These are phyloP conservation scores for Solanum commersonii DNA, from an alignment of 257 asterid species.

Conservation along the genomic window DNA sequence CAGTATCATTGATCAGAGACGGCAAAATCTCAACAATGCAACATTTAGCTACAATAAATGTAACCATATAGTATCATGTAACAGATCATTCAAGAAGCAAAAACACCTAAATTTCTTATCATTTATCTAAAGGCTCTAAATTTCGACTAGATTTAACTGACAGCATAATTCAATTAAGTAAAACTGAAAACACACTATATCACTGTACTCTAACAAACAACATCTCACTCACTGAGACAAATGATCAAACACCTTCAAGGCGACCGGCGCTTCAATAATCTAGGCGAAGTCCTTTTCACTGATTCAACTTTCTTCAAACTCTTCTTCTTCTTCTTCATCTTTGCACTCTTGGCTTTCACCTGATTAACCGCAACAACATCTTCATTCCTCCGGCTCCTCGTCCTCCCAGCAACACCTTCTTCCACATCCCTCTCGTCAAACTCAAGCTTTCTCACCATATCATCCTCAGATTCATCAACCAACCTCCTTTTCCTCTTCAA, in stretches of 20 bases:
- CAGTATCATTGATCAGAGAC: background rate
- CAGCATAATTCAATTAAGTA: background rate
- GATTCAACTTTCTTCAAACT: conserved; percentile 6
- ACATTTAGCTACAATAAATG: background rate
- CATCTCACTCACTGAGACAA: background rate
- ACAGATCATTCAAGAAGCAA: background rate
- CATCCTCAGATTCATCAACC: conserved; percentile 34
- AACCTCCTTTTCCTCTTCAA: conserved; percentile 55
- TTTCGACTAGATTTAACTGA: background rate
- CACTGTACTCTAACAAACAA: background rate
- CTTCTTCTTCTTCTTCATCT: background rate
- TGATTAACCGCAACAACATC: background rate
- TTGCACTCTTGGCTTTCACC: conserved; percentile 9
- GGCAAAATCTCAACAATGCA: background rate
- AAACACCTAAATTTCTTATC: background rate
- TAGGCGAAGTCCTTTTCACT: conserved; percentile 45
- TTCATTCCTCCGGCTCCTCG: conserved; percentile 8
- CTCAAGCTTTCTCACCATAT: conserved; percentile 52
- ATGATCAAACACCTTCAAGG: conserved; percentile 13
- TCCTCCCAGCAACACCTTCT: conserved; percentile 5
- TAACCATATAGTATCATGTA: background rate
- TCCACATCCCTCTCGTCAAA: conserved; percentile 30
- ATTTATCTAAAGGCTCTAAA: background rate
- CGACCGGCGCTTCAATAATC: conserved; percentile 22
- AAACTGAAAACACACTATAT: background rate